A percentile compares a stretch with the other conserved stretches of the same genome.
Evolutionary conservation across 202 grass and related monocot genomes (phyloP).

Genomic region (Hordeum pubiflorum): DNA sequence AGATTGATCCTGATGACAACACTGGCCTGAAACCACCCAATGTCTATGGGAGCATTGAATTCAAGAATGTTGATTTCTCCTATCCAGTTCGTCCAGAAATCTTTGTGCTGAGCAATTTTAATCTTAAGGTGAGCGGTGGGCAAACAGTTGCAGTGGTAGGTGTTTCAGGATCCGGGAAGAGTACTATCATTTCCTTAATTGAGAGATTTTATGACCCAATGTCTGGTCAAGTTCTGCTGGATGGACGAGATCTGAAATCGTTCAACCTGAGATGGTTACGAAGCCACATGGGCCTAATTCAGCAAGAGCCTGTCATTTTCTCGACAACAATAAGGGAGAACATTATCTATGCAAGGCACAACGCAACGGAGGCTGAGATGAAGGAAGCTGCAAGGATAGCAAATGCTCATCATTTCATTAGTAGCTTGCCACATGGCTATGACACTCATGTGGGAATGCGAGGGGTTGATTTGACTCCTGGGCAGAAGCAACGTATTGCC

Average conservation of each 20-base stretch:
- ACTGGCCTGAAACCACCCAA: constrained; percentile 88
- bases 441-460: constrained; percentile 95
- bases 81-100: constrained; percentile 77
- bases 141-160: constrained; percentile 95
- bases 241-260: constrained; percentile 87
- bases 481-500: constrained; percentile 89
- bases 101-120: constrained; percentile 91
- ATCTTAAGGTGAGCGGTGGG: constrained; percentile 85
- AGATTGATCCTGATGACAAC: constrained; percentile 92
- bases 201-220: constrained; percentile 92
- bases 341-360: constrained; percentile 96
- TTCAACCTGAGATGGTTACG: constrained; percentile 96
- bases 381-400: constrained; percentile 96
- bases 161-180: constrained; percentile 92
- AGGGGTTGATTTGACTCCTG: constrained; percentile 91
- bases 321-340: constrained; percentile 98
- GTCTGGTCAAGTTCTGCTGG: constrained; percentile 86
- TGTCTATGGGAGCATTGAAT: constrained; percentile 92
- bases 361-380: constrained; percentile 86
- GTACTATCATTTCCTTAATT: constrained; percentile 93
- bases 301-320: constrained; percentile 93
- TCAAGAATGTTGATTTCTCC: constrained; percentile 89
- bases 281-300: constrained; percentile 95
- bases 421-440: constrained; percentile 91
- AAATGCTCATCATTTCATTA: constrained; percentile 97